Conservation (phyloP, 1,284 basidiomycete genomes). For the Austroboletus niveus region DNA sequence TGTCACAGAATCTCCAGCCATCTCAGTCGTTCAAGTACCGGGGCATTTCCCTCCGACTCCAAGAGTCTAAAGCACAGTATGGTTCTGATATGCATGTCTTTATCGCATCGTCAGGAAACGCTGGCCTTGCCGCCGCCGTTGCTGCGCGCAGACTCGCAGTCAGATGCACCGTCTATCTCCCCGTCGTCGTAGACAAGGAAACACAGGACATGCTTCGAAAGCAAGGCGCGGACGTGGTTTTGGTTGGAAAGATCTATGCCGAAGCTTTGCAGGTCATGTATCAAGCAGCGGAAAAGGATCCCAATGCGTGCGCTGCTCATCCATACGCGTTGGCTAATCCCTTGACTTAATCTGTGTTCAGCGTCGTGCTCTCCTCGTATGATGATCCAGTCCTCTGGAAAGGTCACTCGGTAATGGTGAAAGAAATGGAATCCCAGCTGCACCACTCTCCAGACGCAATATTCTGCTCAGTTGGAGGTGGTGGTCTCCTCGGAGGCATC, state of each 20-base stretch:
- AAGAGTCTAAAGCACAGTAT: slow-evolving; percentile 46
- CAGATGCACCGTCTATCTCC: slow-evolving; percentile 66
- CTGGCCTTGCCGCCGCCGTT: slow-evolving; percentile 66
- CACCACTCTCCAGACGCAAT: slow-evolving; percentile 61
- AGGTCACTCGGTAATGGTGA: slow-evolving; percentile 69
- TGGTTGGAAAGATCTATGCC: slow-evolving; percentile 54
- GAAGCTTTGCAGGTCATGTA: slow-evolving; percentile 53
- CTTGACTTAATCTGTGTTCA: slow-evolving; percentile 26
- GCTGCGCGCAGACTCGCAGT: slow-evolving; percentile 53
- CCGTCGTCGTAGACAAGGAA: slow-evolving; percentile 46
- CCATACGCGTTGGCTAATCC: background rate
- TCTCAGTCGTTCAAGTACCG: slow-evolving; percentile 75
- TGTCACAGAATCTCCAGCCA: slow-evolving; percentile 63
- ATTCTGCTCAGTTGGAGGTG: slow-evolving; percentile 75
- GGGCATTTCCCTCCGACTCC: slow-evolving; percentile 62
- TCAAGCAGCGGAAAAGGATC: slow-evolving; percentile 41
- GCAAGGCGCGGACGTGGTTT: slow-evolving; percentile 54
- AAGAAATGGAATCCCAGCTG: slow-evolving; percentile 58
- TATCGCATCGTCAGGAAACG: slow-evolving; percentile 73
- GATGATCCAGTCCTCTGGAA: slow-evolving; percentile 68
- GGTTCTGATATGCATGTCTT: slow-evolving; percentile 58
- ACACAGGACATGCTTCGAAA: slow-evolving; percentile 50
- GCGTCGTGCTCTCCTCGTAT: slow-evolving; percentile 66
- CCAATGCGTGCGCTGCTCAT: slow-evolving; percentile 48
- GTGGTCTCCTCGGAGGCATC: slow-evolving; percentile 65